Base-by-base conservation (phyloP, 2,329 filamentous ascomycete species). In the Aspergillus costaricaensis region DNA sequence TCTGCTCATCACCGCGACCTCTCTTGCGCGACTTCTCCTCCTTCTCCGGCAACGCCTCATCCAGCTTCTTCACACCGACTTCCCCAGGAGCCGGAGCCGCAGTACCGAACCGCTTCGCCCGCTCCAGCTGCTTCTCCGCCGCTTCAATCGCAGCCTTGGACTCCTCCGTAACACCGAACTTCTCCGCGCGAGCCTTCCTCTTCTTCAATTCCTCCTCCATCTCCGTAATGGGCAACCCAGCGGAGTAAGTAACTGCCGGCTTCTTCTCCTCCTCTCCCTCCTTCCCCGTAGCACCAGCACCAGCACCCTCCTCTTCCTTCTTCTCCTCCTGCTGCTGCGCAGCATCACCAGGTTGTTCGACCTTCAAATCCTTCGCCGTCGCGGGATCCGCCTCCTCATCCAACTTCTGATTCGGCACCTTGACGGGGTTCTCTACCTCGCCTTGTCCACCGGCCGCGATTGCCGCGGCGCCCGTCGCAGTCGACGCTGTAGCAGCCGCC, bases 151-250 rank as follows among this genome's bases (percentile, higher is more conserved):
- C 73, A 14, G 74, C 71, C 57, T 76, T 70, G 1, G 74, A 66
- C 21, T 77, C 76, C 59, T 79, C 76, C n/a, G 74, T 72, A 39
- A 79, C 76, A 19, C 80, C 80, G 63, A 82, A 82, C 60, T 81
- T 80, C 62, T 78, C 79, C 12, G 80, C 80, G 55, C 80, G 79
- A 39, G 77, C 76, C 68, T 80, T 80, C 62, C 80, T 79, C 72
- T 81, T 82, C 58, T 72, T 76, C 65, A 82, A 62, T 58, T 82
- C 80, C 43, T 74, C 74, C 62, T 82, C 80, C 23, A 81, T 56
- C 57, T 79, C 75, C 6, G 80, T 79, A 15, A 75, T 67, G 9
- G 79, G 74, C 17, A 82, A 74, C 23, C 78, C 75, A 21, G 75
- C 73, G 8, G 75, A 74, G 66, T 76, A 82, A 58, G 77, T 71